These are phyloP conservation scores for Colletotrichum theobromicola DNA, from an alignment of 2,329 filamentous ascomycete species.

Conservation along the genomic window DNA sequence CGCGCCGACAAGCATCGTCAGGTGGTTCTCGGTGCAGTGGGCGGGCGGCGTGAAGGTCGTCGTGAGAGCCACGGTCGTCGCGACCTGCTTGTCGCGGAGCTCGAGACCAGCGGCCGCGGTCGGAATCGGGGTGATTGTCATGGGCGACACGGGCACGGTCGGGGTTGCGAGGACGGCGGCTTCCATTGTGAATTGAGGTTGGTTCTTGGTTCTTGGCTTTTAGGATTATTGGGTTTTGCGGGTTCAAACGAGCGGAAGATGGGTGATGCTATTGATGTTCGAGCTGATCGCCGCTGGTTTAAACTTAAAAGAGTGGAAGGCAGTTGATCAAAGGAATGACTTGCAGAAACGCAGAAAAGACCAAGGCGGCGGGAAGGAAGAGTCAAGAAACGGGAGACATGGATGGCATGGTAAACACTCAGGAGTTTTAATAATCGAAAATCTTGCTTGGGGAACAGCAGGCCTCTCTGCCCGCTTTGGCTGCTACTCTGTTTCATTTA, in stretches of 20 bases:
- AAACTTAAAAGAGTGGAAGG: slow-evolving; percentile 7
- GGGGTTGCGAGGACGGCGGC: not conserved
- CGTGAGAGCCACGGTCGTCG: slow-evolving; percentile 5
- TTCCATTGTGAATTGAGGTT: not conserved
- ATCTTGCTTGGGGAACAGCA: not conserved
- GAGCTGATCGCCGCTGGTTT: not conserved
- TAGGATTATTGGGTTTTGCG: not conserved
- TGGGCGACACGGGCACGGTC: not conserved
- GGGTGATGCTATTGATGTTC: not conserved
- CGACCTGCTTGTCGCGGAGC: not conserved
- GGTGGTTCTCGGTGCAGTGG: slow-evolving; percentile 8
- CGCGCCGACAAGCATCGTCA: slow-evolving; percentile 19
- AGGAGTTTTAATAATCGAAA: slow-evolving; percentile 5
- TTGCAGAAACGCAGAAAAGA: not conserved
- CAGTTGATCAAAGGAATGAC: slow-evolving; percentile 7
- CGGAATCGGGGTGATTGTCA: not conserved
- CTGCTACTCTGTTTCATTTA: not conserved
- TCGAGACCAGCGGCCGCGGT: not conserved
- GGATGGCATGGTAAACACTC: not conserved
- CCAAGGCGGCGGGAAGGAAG: not conserved
- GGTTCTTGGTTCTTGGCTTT: not conserved
- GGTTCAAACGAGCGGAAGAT: not conserved
- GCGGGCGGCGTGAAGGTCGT: slow-evolving; percentile 16
- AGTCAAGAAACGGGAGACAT: not conserved
- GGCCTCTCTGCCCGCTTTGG: not conserved